Percentiles rank a stretch among this genome's conserved stretches.
Conservation (phyloP, 2,329 filamentous ascomycete genomes). For the Zasmidium angulare region DNA sequence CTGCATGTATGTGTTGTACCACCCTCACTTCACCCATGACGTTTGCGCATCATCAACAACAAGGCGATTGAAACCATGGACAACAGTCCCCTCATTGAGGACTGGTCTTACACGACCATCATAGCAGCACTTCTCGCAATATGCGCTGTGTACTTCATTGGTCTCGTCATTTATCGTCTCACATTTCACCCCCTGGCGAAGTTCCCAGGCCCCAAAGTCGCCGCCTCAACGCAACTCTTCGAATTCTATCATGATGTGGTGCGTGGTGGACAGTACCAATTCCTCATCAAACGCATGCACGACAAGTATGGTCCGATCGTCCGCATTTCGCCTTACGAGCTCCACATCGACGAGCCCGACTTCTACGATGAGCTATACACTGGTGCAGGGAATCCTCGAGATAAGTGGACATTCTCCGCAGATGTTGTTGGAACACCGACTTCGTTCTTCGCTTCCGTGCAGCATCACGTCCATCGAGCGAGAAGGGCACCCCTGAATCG, state of each 20-base stretch:
- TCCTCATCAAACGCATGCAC: conserved; percentile 19
- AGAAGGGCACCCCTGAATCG: not conserved
- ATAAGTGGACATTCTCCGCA: not conserved
- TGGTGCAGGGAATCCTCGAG: not conserved
- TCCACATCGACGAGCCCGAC: conserved; percentile 37
- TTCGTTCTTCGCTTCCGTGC: not conserved
- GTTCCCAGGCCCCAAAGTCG: conserved; percentile 36
- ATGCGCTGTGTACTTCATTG: not conserved
- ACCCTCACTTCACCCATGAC: not conserved
- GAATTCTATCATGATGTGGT: conserved; percentile 20
- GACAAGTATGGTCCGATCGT: conserved; percentile 32
- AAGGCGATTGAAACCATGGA: not conserved
- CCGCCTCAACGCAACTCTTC: conserved; percentile 32
- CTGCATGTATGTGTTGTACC: not conserved
- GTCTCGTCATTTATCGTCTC: conserved; percentile 26
- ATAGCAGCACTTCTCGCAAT: not conserved
- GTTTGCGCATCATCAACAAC: not conserved
- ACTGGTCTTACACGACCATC: not conserved
- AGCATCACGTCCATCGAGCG: not conserved
- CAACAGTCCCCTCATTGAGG: not conserved
- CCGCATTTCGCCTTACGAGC: conserved; percentile 37
- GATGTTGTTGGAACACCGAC: not conserved
- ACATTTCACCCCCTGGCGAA: conserved; percentile 34
- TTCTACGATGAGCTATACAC: conserved; percentile 37
- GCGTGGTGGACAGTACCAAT: conserved; percentile 14